A percentile compares a stretch with the other conserved stretches of the same genome.
Conservation (phyloP, 1,284 basidiomycete species). For the Veloporphyrellus conicus region DNA sequence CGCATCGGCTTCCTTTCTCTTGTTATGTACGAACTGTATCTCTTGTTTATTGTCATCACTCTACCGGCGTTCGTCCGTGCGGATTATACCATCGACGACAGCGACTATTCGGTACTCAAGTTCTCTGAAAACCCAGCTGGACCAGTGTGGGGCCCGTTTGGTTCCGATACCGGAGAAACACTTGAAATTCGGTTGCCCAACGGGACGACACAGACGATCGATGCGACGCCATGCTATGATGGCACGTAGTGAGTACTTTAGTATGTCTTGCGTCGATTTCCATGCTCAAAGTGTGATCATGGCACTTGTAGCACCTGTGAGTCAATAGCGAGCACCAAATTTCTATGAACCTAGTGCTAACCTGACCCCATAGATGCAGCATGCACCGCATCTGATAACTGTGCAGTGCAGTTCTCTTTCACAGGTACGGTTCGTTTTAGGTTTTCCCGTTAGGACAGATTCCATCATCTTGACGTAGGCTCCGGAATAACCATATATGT, state of each 20-base stretch:
- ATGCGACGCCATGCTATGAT: conserved; percentile 23
- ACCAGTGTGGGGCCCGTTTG: conserved; percentile 28
- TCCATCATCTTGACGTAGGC: conserved; percentile 11
- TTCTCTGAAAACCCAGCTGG: conserved; percentile 28
- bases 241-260: conserved; percentile 25
- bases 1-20: background rate
- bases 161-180: conserved; percentile 21
- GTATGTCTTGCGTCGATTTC: background rate
- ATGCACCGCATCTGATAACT: conserved; percentile 23
- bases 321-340: background rate
- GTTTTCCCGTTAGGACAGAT: background rate
- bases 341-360: conserved; percentile 1
- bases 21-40: conserved; percentile 7
- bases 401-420: conserved; percentile 26
- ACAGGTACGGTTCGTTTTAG: conserved; percentile 8
- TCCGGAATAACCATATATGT: conserved; percentile 32
- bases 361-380: conserved; percentile 19
- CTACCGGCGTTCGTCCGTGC: conserved; percentile 9
- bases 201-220: conserved; percentile 21
- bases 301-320: conserved; percentile 28
- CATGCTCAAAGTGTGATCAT: conserved; percentile 4
- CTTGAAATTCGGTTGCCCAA: conserved; percentile 23
- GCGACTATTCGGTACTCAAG: conserved; percentile 22
- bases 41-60: background rate
- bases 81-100: conserved; percentile 27